Evolutionary conservation across 495 filamentous ascomycete species (phyloP).

Genomic region (Symbiotaphrina buchneri): DNA sequence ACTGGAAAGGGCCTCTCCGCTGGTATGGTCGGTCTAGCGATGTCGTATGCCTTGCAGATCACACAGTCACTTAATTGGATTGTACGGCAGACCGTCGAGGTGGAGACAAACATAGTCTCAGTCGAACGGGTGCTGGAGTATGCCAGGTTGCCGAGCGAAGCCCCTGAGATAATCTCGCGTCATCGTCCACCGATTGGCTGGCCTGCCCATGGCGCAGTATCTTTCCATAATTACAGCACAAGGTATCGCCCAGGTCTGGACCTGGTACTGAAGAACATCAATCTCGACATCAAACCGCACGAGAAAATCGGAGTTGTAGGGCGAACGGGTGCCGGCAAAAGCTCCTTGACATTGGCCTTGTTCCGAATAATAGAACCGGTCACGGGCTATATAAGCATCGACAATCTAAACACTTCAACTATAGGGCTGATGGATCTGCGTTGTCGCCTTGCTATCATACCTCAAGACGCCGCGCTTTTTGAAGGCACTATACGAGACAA

Average conservation of each 20-base stretch:
- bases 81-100: slow-evolving; percentile 94
- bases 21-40: slow-evolving; percentile 76
- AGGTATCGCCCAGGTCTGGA: slow-evolving; percentile 77
- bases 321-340: slow-evolving; percentile 91
- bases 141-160: slow-evolving; percentile 79
- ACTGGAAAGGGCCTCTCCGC: slow-evolving; percentile 40
- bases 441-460: slow-evolving; percentile 86
- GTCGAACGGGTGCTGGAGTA: slow-evolving; percentile 98
- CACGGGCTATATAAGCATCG: slow-evolving; percentile 67
- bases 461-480: slow-evolving; percentile 93
- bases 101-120: slow-evolving; percentile 97
- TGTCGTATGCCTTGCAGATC: slow-evolving; percentile 95
- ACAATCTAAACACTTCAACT: slow-evolving; percentile 66
- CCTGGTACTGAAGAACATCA: slow-evolving; percentile 80
- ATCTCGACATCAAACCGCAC: slow-evolving; percentile 73
- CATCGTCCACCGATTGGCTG: slow-evolving; percentile 73
- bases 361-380: slow-evolving; percentile 89
- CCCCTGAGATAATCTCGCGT: slow-evolving; percentile 79
- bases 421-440: slow-evolving; percentile 83
- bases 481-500: slow-evolving; percentile 93
- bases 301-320: slow-evolving; percentile 98
- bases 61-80: slow-evolving; percentile 99
- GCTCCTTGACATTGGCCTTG: slow-evolving; percentile 75
- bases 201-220: slow-evolving; percentile 76
- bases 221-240: slow-evolving; percentile 84